phyloP scores from a whole-genome alignment of 179 eudicot genomes.

The Spergularia azorica region DNA sequence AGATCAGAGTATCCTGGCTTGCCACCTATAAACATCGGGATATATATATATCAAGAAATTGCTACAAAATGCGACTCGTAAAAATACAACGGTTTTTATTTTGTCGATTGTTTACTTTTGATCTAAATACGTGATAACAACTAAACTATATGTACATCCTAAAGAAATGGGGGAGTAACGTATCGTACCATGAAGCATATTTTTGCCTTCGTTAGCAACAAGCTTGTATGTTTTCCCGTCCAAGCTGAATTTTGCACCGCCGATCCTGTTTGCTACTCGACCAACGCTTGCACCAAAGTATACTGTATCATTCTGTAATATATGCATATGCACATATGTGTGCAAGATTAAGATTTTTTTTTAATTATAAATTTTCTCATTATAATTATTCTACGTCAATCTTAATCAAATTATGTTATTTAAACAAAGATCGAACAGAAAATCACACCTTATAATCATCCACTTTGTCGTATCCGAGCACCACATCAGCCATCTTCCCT shows the following conservation, averaged over 20 bases:
- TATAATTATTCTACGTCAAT: no score
- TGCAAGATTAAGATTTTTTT: no score
- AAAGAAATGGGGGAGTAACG: neutral
- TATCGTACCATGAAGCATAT: constrained; percentile 36
- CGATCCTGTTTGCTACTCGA: constrained; percentile 82
- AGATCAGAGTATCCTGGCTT: constrained; percentile 27
- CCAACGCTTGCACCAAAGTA: constrained; percentile 78
- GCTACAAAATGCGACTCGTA: no score
- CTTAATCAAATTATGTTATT: neutral
- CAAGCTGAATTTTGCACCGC: constrained; percentile 61
- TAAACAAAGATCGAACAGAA: neutral
- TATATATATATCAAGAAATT: no score
- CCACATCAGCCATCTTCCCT: constrained; percentile 65
- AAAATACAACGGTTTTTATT: no score
- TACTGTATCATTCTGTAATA: constrained; percentile 52
- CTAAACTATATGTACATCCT: no score
- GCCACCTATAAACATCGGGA: constrained; percentile 22
- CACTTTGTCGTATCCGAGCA: constrained; percentile 60
- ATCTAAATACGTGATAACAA: no score
- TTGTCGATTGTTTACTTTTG: no score
- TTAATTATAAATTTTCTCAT: no score
- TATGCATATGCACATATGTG: neutral
- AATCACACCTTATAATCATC: constrained; percentile 46
- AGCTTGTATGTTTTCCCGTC: constrained; percentile 49
- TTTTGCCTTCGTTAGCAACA: constrained; percentile 34